Base-by-base conservation (phyloP, 805 yeast species). In the Vanderwaltozyma tropicalis region DNA sequence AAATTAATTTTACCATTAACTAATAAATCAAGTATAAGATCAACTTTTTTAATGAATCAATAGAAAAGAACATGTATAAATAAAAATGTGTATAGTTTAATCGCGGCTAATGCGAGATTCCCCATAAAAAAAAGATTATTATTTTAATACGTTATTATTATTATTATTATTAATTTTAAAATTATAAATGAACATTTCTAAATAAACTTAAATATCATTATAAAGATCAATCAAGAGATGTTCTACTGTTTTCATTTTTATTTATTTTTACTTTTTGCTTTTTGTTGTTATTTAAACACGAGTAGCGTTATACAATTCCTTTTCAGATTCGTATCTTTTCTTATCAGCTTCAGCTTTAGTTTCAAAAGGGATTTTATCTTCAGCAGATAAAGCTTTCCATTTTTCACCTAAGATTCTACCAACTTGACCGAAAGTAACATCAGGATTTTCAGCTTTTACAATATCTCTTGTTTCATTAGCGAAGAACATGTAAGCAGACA, bases 401-500 rank as follows among this genome's bases (percentile, higher is more conserved):
- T 74, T 82, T 66, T 87, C 96, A 64, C 98, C 98, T 57, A 92
- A 77, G 44, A 86, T 64, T 67, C 81, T 86, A 61, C 97, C 97
- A 49, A 92, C 89, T 69, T 87, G 94, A 50, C 94, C 98, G 58
- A 92, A 92, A 31, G 88, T 68, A 53, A 88, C 83, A 62, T 95
- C 96, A 55, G 97, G 96, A 74, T 89, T 86, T 64, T 88, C 97
- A 45, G 89, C 79, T 64, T 95, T 79, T 51, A 92, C 95, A 47
- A 78, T 76, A 67, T 89, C 96, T 74, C 98, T 88, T 75, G 84
- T 83, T 60, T 87, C 96, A 63, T 86, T 87, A 54, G 98, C 97
- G 61, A 88, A 92, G 77, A 85, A 89, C 97, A 92, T 88, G 79
- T 89, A 92, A 35, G 97, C 96, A 43, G 96, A 86, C 62, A 92